Evolutionary conservation across 2,329 filamentous ascomycete genomes (phyloP).

Genomic region (Alternaria arborescens): DNA sequence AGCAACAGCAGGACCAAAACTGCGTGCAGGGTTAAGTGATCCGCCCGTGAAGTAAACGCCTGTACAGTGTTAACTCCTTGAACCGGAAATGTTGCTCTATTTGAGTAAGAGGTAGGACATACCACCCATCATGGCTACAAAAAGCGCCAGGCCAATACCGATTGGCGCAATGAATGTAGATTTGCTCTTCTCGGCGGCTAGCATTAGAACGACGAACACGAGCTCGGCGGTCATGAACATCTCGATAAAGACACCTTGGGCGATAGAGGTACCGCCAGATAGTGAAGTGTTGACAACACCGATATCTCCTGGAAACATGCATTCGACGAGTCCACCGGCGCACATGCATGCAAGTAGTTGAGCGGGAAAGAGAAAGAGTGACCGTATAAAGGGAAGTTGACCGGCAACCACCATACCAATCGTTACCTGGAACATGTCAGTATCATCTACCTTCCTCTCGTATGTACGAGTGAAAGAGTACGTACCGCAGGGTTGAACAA

Average conservation of each 20-base stretch:
- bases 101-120: slow-evolving; percentile 6
- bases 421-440: slow-evolving; percentile 26
- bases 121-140: slow-evolving; percentile 41
- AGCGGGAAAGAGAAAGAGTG: slow-evolving; percentile 29
- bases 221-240: slow-evolving; percentile 36
- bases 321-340: slow-evolving; percentile 32
- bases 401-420: slow-evolving; percentile 36
- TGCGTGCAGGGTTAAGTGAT: slow-evolving; percentile 55
- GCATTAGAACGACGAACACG: slow-evolving; percentile 39
- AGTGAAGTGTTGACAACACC: slow-evolving; percentile 32
- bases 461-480: background rate
- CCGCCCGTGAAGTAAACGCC: slow-evolving; percentile 54
- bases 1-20: slow-evolving; percentile 54
- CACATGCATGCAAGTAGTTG: slow-evolving; percentile 38
- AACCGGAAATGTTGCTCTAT: background rate
- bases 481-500: slow-evolving; percentile 32
- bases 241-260: slow-evolving; percentile 31
- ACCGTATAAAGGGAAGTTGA: slow-evolving; percentile 26
- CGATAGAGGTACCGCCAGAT: slow-evolving; percentile 25
- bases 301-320: slow-evolving; percentile 36
- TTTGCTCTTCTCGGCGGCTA: slow-evolving; percentile 43
- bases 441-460: background rate
- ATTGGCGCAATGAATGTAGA: slow-evolving; percentile 35
- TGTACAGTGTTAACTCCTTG: slow-evolving; percentile 3
- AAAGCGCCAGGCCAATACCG: slow-evolving; percentile 32